A percentile compares a stretch with the other conserved stretches of the same genome.
phyloP scores from a whole-genome alignment of 768 basidiomycete species.

The Tubosaeta sp. region DNA sequence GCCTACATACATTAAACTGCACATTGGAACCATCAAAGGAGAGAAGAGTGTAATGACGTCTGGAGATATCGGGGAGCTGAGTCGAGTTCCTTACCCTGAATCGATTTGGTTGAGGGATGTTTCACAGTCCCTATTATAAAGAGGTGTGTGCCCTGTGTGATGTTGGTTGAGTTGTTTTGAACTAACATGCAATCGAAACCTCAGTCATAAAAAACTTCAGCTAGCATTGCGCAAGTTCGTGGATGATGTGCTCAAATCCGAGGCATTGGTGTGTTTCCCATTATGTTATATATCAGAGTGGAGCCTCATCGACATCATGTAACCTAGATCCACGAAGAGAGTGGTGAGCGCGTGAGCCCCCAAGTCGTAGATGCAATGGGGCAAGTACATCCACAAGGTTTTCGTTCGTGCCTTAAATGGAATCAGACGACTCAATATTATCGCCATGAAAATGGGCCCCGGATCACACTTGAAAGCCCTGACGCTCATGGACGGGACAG shows the following conservation, averaged over 20 bases:
- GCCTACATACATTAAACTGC: neutral
- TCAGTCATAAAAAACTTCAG: neutral
- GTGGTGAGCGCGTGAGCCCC: neutral
- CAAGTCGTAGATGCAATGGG: neutral
- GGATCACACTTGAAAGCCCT: neutral
- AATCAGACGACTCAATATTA: neutral
- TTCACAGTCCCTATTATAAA: neutral
- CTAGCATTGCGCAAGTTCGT: neutral
- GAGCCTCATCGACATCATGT: neutral
- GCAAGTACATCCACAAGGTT: neutral
- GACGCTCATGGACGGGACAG: neutral
- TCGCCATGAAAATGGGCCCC: neutral
- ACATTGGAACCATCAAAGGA: neutral
- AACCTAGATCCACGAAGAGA: neutral
- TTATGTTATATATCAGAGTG: neutral
- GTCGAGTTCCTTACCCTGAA: neutral
- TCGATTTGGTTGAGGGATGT: neutral
- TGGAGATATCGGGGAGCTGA: neutral
- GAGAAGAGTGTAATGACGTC: neutral
- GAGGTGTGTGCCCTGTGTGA: neutral
- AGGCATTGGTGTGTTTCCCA: neutral
- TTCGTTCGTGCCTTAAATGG: neutral
- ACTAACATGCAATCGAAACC: too few species aligned
- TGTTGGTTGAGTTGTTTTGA: neutral
- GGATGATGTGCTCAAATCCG: neutral